Conservation (phyloP, 2,329 filamentous ascomycete species). For the Ascochyta koolunga region DNA sequence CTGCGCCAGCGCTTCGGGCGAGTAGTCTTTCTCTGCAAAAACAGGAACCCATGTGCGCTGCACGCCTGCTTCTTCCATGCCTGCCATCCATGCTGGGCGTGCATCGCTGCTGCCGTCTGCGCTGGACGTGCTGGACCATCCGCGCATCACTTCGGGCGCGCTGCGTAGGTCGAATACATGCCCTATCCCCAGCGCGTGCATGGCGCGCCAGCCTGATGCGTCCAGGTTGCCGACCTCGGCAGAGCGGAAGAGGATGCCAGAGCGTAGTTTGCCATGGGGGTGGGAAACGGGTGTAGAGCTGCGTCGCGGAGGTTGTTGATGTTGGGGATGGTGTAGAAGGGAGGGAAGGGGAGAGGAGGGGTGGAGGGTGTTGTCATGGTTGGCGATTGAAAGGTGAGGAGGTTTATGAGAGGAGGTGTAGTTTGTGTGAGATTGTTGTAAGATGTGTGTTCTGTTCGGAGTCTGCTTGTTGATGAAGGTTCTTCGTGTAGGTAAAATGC, state of each 20-base stretch:
- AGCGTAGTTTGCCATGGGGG: constrained; percentile 53
- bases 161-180: constrained; percentile 74
- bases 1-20: constrained; percentile 66
- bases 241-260: constrained; percentile 67
- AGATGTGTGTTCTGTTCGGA: background rate
- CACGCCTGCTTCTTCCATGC: constrained; percentile 48
- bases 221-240: constrained; percentile 62
- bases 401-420: background rate
- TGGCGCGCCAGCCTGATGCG: constrained; percentile 23
- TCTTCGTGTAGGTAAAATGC: background rate
- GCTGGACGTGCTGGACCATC: constrained; percentile 24
- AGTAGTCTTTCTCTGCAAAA: constrained; percentile 66
- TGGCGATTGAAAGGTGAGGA: background rate
- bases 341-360: constrained; percentile 30
- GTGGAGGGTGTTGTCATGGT: constrained; percentile 8
- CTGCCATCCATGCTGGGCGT: constrained; percentile 27
- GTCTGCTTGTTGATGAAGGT: background rate
- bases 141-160: constrained; percentile 61
- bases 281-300: constrained; percentile 29
- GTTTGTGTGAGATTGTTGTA: background rate
- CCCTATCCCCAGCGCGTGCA: constrained; percentile 61
- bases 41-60: constrained; percentile 67
- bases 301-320: constrained; percentile 47
- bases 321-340: constrained; percentile 43
- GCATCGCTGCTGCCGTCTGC: constrained; percentile 45